These are phyloP conservation scores for Phycomyces blakesleeanus DNA, from an alignment of 192 early-diverging fungal genomes.

Conservation along the genomic window DNA sequence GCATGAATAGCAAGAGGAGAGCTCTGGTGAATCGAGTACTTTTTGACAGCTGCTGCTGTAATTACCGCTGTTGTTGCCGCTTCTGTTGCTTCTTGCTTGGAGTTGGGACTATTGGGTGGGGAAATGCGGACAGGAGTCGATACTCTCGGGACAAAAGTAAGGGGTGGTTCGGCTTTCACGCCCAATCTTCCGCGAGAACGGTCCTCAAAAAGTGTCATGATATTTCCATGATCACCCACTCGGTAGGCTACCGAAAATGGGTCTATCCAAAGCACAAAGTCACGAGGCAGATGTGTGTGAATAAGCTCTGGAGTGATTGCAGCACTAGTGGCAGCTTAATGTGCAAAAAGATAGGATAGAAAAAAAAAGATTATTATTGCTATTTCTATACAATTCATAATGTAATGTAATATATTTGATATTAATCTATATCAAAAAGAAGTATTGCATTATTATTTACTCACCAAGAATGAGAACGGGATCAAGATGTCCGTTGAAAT, in stretches of 20 bases:
- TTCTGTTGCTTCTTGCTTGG: conserved; percentile 1
- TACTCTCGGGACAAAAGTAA: conserved; percentile 4
- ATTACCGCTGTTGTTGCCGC: too few relatives aligned
- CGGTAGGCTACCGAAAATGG: conserved; percentile 69
- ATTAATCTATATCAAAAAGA: too few relatives aligned
- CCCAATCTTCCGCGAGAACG: conserved; percentile 35
- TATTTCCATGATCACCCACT: conserved; percentile 66
- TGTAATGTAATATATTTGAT: too few relatives aligned
- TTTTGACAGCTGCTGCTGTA: neutral
- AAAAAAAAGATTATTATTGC: too few relatives aligned
- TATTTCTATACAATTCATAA: too few relatives aligned
- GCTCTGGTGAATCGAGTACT: neutral
- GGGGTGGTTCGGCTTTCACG: conserved; percentile 3
- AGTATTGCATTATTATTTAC: too few relatives aligned
- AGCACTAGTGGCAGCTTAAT: conserved; percentile 48
- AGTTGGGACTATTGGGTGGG: conserved; percentile 25
- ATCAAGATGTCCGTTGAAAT: conserved; percentile 66
- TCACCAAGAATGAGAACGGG: conserved; percentile 51
- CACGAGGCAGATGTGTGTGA: conserved; percentile 56
- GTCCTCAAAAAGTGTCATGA: conserved; percentile 65
- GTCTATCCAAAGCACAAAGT: conserved; percentile 71
- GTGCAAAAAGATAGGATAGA: too few relatives aligned
- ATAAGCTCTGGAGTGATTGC: conserved; percentile 43
- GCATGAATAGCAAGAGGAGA: conserved; percentile 20
- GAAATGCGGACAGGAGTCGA: conserved; percentile 32